Conservation (phyloP, 768 basidiomycete genomes). For the Lactarius quietus region DNA sequence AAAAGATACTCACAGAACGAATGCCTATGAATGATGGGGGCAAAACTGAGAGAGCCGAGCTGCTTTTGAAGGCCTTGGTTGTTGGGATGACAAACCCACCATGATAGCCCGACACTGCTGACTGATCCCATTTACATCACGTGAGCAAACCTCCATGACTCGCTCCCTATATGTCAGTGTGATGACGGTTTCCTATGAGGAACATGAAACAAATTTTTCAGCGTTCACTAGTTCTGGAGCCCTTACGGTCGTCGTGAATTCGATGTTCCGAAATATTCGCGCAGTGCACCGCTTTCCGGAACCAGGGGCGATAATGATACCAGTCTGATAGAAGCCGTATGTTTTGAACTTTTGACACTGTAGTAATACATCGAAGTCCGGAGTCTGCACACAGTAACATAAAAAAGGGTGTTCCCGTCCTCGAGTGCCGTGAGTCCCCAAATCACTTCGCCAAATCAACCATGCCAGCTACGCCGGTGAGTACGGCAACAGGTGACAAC, state of each 20-base stretch:
- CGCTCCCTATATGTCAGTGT: background rate
- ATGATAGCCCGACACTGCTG: conserved; percentile 1
- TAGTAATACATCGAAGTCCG: conserved; percentile 6
- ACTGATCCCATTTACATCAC: conserved; percentile 5
- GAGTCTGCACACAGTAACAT: background rate
- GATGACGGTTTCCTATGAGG: no score
- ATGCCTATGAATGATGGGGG: background rate
- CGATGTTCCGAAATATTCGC: background rate
- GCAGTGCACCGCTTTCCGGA: background rate
- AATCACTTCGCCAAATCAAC: background rate
- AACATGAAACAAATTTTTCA: no score
- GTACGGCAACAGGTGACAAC: conserved; percentile 24
- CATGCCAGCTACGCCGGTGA: background rate
- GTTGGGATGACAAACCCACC: conserved; percentile 14
- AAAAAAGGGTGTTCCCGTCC: background rate
- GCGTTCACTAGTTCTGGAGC: no score
- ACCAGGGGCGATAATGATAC: background rate
- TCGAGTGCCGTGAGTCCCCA: background rate
- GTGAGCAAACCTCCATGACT: background rate
- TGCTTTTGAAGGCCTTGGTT: conserved; percentile 5
- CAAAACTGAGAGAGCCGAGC: background rate
- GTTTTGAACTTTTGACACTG: background rate
- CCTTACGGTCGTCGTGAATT: no score
- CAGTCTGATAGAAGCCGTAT: background rate
- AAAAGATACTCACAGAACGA: conserved; percentile 13